Base-by-base conservation (phyloP, 441 rosid species). In the Metrosideros polymorpha region DNA sequence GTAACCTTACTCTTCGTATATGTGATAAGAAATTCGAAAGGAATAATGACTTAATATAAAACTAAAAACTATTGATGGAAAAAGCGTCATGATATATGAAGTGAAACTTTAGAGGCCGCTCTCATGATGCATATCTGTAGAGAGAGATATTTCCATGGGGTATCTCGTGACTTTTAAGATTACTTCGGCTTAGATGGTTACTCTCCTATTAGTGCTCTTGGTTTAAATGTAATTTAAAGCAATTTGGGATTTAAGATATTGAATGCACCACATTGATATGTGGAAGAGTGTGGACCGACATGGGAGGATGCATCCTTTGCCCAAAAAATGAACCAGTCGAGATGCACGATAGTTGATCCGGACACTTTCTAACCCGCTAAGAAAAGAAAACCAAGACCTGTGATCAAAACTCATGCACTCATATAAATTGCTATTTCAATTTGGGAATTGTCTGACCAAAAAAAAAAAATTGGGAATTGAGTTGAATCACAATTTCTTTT, bases 161-260 rank as follows among this genome's bases (percentile, higher is more conserved):
- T 50, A 5, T 50, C 6, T 50, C 5, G 52, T 50, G 52, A 50
- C 52, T 59, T 59, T 29, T 61, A 15, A 29, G 71, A 61, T 15
- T 30, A 1, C 5, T n/a, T n/a, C n/a, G n/a, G 0, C 15, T 1
- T 59, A 59, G 3, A n/a, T n/a, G 35, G 5, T 39, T 30, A 49
- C 54, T 51, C 54, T 3, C 22, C 0, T 51, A 15, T 51, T 14
- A 15, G 53, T 51, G 53, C 6, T 50, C 53, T 51, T 51, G 53
- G 22, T 51, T 51, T 51, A 17, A 6, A 51, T 22, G 22, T 51
- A 15, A 52, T 52, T 52, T 17, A 18, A 17, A 17, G 54, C 18
- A 18, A 52, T 50, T 50, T 17, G 17, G 52, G 52, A 50, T 14
- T 14, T 13, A 50, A 50, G 13, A 50, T 52, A 18, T 6, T 17